Conservation (phyloP, 306 rosid genomes). For the Bauhinia variegata region DNA sequence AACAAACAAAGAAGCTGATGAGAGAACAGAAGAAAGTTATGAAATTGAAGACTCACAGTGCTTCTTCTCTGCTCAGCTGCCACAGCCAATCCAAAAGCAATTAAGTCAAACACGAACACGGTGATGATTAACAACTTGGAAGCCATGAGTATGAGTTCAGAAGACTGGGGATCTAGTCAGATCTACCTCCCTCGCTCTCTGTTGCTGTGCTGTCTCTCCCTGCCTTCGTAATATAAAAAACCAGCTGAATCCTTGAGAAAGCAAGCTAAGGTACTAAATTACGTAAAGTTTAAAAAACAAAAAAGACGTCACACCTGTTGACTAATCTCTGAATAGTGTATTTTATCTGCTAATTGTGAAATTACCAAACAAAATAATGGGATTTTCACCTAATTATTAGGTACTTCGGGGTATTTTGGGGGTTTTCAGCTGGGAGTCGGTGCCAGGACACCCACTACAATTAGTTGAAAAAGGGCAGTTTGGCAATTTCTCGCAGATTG, state of each 20-base stretch:
- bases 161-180: constrained; percentile 39
- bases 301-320: constrained; percentile 42
- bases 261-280: constrained; percentile 10
- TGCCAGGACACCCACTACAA: neutral
- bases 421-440: too few species aligned
- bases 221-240: constrained; percentile 19
- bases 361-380: constrained; percentile 43
- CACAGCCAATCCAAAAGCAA: constrained; percentile 93
- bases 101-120: constrained; percentile 63
- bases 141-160: constrained; percentile 65
- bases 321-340: constrained; percentile 27
- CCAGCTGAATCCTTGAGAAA: neutral
- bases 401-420: too few species aligned
- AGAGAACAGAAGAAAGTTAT: neutral
- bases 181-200: constrained; percentile 40
- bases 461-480: neutral
- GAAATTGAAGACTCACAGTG: constrained; percentile 63
- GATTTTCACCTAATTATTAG: neutral
- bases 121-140: constrained; percentile 76
- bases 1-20: neutral
- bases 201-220: neutral
- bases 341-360: constrained; percentile 23
- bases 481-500: neutral
- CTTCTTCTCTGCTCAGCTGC: constrained; percentile 97
- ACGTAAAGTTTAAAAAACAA: too few species aligned